phyloP scores from a whole-genome alignment of 768 basidiomycete species.

The Albatrellus ellisii region DNA sequence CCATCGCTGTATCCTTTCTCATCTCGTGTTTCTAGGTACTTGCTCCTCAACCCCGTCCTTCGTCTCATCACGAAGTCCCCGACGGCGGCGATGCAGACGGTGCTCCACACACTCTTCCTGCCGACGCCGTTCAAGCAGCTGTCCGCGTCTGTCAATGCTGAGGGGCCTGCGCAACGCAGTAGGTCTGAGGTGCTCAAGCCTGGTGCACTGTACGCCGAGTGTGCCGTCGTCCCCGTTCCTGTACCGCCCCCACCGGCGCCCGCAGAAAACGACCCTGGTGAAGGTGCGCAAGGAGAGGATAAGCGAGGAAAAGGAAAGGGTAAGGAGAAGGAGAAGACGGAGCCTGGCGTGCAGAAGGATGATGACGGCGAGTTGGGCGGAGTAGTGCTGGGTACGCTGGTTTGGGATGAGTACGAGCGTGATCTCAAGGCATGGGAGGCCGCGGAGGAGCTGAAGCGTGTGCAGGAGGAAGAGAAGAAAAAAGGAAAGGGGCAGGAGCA shows the following conservation, averaged over 20 bases:
- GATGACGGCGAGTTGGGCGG: slow-evolving; percentile 67
- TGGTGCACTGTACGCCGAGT: slow-evolving; percentile 67
- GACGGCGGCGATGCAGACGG: slow-evolving; percentile 46
- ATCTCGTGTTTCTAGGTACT: slow-evolving; percentile 33
- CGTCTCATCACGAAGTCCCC: slow-evolving; percentile 61
- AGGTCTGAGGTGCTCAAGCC: slow-evolving; percentile 59
- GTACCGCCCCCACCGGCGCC: slow-evolving; percentile 14
- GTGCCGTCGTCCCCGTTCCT: slow-evolving; percentile 37
- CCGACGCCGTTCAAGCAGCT: slow-evolving; percentile 64
- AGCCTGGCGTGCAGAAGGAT: slow-evolving; percentile 22
- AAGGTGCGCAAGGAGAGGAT: slow-evolving; percentile 13
- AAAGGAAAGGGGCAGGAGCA: neutral
- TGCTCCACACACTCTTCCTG: slow-evolving; percentile 74
- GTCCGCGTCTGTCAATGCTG: slow-evolving; percentile 16
- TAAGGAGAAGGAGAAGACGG: slow-evolving; percentile 11
- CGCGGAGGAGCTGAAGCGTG: neutral
- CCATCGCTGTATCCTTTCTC: neutral
- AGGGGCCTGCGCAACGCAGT: slow-evolving; percentile 5
- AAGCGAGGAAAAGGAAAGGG: slow-evolving; percentile 15
- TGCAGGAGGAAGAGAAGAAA: neutral
- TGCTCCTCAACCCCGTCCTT: slow-evolving; percentile 52
- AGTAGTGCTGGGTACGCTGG: slow-evolving; percentile 46
- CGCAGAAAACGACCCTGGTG: slow-evolving; percentile 12
- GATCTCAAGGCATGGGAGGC: slow-evolving; percentile 55
- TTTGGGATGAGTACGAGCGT: slow-evolving; percentile 69